Evolutionary conservation across 495 filamentous ascomycete species (phyloP).

Genomic region (Cercophora samala): DNA sequence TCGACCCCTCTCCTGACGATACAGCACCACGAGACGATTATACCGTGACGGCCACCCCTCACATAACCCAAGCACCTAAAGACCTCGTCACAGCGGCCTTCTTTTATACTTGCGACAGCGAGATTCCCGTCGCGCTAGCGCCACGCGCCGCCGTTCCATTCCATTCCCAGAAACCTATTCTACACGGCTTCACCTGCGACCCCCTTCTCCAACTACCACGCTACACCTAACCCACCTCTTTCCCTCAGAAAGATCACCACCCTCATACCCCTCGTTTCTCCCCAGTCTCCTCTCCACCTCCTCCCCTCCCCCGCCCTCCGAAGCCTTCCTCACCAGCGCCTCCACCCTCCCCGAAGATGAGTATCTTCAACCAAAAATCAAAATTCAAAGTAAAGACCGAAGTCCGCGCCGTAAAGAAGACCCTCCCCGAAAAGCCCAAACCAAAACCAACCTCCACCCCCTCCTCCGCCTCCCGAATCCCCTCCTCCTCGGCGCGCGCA

Average conservation of each 20-base stretch:
- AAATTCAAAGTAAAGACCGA: conserved; percentile 37
- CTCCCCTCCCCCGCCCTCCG: neutral
- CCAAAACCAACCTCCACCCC: conserved; percentile 15
- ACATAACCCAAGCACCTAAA: neutral
- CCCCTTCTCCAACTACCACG: neutral
- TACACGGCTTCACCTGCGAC: neutral
- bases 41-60: neutral
- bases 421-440: conserved; percentile 23
- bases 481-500: conserved; percentile 5
- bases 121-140: neutral
- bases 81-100: neutral
- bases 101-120: neutral
- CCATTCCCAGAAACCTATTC: neutral
- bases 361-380: conserved; percentile 39
- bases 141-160: conserved; percentile 6
- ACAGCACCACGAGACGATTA: neutral
- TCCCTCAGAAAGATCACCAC: neutral
- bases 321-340: neutral
- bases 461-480: conserved; percentile 8
- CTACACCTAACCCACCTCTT: neutral
- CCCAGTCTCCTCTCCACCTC: neutral
- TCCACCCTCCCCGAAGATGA: conserved; percentile 23
- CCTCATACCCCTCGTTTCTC: neutral
- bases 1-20: neutral
- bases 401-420: conserved; percentile 29